These are phyloP conservation scores for Paxillus rubicundulus DNA, from an alignment of 768 basidiomycete species.

Conservation along the genomic window DNA sequence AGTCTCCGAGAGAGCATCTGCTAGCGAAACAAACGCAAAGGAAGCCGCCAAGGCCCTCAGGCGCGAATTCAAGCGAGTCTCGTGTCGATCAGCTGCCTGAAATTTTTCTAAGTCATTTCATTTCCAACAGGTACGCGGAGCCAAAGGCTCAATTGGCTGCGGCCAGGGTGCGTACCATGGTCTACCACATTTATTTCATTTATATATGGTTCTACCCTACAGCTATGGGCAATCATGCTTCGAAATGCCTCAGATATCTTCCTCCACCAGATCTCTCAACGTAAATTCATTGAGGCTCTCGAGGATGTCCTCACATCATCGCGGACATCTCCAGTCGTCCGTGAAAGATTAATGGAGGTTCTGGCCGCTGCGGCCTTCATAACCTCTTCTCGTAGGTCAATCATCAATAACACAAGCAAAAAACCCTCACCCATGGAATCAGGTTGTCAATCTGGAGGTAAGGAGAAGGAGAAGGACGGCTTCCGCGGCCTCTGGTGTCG, in stretches of 20 bases:
- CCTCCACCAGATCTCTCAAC: conserved; percentile 62
- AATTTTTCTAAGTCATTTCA: conserved; percentile 2
- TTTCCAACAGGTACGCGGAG: conserved; percentile 59
- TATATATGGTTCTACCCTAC: conserved; percentile 1
- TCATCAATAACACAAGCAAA: too few relatives aligned
- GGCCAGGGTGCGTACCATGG: conserved; percentile 54
- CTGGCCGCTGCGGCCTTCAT: conserved; percentile 76
- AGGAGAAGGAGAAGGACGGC: conserved; percentile 42
- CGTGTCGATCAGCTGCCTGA: conserved; percentile 4
- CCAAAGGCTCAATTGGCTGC: conserved; percentile 74
- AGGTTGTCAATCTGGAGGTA: conserved; percentile 22
- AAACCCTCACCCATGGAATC: conserved; percentile 3
- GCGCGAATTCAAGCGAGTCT: conserved; percentile 76
- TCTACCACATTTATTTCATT: neutral
- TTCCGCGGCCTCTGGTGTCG: conserved; percentile 78
- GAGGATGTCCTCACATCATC: conserved; percentile 67
- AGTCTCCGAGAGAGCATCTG: conserved; percentile 80
- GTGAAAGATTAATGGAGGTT: conserved; percentile 77
- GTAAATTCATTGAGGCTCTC: conserved; percentile 77
- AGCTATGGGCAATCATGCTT: conserved; percentile 92
- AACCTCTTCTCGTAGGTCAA: conserved; percentile 24
- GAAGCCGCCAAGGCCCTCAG: conserved; percentile 82
- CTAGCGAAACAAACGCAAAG: conserved; percentile 69
- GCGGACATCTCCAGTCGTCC: conserved; percentile 74
- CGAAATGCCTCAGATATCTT: conserved; percentile 75